Percentiles rank a stretch among this genome's conserved stretches.
Conservation (phyloP, 2,329 filamentous ascomycete genomes). For the Sclerotinia trifoliorum region DNA sequence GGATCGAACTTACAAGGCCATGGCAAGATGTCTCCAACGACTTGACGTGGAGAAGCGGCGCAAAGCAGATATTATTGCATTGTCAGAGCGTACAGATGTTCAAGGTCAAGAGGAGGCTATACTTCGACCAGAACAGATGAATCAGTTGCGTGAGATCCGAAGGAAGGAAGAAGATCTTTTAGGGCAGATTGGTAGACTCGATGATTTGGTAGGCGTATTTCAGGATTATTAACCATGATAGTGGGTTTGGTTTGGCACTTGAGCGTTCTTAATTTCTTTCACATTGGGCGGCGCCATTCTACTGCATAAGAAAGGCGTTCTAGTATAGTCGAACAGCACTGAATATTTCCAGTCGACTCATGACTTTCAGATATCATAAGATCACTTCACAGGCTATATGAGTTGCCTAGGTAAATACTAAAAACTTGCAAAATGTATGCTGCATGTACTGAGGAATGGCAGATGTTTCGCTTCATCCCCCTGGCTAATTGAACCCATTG, state of each 20-base stretch:
- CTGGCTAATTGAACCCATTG: background rate
- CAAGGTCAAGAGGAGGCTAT: constrained; percentile 73
- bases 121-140: constrained; percentile 71
- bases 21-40: constrained; percentile 81
- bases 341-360: constrained; percentile 7
- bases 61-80: constrained; percentile 70
- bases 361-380: constrained; percentile 21
- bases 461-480: background rate
- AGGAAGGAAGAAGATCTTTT: constrained; percentile 71
- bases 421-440: constrained; percentile 4
- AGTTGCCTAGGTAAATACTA: background rate
- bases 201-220: constrained; percentile 80
- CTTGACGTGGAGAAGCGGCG: constrained; percentile 72
- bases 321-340: constrained; percentile 17
- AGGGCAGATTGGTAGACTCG: constrained; percentile 74
- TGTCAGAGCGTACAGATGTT: constrained; percentile 83
- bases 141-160: constrained; percentile 57
- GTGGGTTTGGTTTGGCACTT: constrained; percentile 19
- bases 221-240: constrained; percentile 63
- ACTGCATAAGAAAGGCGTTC: constrained; percentile 27
- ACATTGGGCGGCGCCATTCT: constrained; percentile 30
- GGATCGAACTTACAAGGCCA: constrained; percentile 83
- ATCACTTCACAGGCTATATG: constrained; percentile 10
- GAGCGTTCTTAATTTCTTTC: constrained; percentile 23
- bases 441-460: background rate